These are phyloP conservation scores for Uronychia binucleata DNA, from an alignment of 73 alveolate species.

Conservation along the genomic window DNA sequence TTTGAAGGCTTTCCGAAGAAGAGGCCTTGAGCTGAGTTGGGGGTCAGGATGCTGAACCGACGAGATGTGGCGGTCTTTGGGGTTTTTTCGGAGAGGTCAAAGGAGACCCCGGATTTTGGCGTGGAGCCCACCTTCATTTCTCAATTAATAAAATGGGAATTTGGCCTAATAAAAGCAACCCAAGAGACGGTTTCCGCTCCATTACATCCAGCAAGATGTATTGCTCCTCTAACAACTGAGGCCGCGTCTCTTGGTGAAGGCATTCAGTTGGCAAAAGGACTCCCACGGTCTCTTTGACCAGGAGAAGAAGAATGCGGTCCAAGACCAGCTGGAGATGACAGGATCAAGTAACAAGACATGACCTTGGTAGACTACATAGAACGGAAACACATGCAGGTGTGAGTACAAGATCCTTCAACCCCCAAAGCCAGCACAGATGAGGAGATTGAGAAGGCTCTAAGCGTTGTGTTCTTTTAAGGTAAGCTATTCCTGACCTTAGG, in stretches of 20 bases:
- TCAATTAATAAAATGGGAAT: not conserved
- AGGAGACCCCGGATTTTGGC: not conserved
- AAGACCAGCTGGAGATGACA: not conserved
- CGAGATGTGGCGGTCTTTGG: not conserved
- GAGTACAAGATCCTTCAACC: not conserved
- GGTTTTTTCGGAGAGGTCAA: not conserved
- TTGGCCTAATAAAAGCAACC: not conserved
- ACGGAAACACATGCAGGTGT: not conserved
- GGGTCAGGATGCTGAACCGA: not conserved
- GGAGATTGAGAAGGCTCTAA: not conserved
- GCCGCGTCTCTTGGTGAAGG: not conserved
- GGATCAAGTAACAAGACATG: not conserved
- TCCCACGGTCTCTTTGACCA: not conserved
- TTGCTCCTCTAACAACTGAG: not conserved
- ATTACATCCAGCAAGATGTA: not conserved
- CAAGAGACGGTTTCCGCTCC: not conserved
- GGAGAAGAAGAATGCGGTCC: not conserved
- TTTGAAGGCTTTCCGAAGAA: not conserved
- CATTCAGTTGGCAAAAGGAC: not conserved
- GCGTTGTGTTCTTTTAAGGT: not conserved
- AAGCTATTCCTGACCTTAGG: not conserved
- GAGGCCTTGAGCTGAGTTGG: not conserved
- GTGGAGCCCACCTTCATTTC: not conserved
- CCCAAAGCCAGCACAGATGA: not conserved
- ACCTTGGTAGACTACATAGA: not conserved